Base-by-base conservation (phyloP, 164 flowering plant species). In the Vitis labrusca region DNA sequence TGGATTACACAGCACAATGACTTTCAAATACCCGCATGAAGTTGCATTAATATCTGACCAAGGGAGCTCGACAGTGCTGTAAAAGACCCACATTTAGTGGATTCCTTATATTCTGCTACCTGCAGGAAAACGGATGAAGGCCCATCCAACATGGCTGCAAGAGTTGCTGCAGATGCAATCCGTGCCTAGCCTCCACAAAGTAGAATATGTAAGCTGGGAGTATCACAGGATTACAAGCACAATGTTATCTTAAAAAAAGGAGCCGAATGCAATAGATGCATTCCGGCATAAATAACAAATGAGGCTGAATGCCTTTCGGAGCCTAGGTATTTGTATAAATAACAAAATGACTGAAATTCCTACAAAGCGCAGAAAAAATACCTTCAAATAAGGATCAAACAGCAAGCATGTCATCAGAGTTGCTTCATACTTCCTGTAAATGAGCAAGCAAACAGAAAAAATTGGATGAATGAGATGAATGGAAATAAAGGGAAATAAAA, bases 41-140 rank as follows among this genome's bases (percentile, higher is more conserved):
- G 93, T 71, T 95, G 96, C 96, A 93, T 81, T 49, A 95, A 78
- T 56, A 90, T 91, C 77, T 89, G 90, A 65, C 99, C 99, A 72
- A 91, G 88, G 27, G 97, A 85, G 75, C 80, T 88, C 37, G 98
- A 91, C 78, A 91, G 91, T 69, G 98, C 75, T 10, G 86, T 89
- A 77, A 85, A 95, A 71, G 98, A 88, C 64, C 92, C 97, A 78
- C 71, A 76, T 82, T 84, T 95, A 50, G 84, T 50, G 48, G 90
- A 64, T 64, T 87, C 98, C 69, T 79, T 91, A 80, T 84, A 87
- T 78, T 95, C 99, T 66, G 99, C 99, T 51, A 91, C 89, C 81
- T 91, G 96, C 70, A 91, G 81, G 73, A 85, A 87, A 57, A 87
- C 79, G 37, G 98, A 77, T 50, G 93, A 84, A 68, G 92, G 83